Conservation (phyloP, 805 yeast genomes). For the Vanderwaltozyma yarrowii region DNA sequence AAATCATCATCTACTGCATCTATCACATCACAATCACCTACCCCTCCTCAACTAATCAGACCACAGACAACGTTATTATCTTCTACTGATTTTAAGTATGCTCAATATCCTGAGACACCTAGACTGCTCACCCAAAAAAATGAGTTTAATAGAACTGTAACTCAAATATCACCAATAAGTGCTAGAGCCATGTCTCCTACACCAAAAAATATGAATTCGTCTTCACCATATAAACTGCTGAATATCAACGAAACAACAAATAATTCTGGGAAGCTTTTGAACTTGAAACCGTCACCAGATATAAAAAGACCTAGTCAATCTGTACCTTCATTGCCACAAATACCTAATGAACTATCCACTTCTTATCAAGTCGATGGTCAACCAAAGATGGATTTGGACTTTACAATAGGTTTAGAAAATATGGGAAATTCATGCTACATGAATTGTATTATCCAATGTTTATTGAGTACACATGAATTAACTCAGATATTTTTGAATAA, state of each 20-base stretch:
- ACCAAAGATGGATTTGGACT: conserved; percentile 22
- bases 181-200: conserved; percentile 4
- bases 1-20: conserved; percentile 6
- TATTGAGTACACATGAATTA: conserved; percentile 62
- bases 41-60: background rate
- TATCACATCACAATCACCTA: conserved; percentile 4
- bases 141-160: background rate
- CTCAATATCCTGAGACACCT: conserved; percentile 25
- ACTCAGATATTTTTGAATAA: conserved; percentile 54
- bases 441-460: conserved; percentile 82
- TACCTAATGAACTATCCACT: conserved; percentile 6
- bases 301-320: conserved; percentile 10
- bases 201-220: conserved; percentile 1
- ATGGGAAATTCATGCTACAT: conserved; percentile 89
- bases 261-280: background rate
- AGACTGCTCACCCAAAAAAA: conserved; percentile 5
- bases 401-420: conserved; percentile 67
- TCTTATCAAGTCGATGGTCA: background rate
- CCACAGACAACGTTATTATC: background rate
- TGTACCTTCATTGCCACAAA: conserved; percentile 14
- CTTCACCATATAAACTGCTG: background rate
- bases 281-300: background rate
- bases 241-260: background rate
- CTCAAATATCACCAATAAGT: conserved; percentile 7
- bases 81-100: conserved; percentile 2